Percentiles rank a stretch among this genome's conserved stretches.
phyloP scores from a whole-genome alignment of 768 basidiomycete genomes.

The Pilatotrama ljubarskyi region DNA sequence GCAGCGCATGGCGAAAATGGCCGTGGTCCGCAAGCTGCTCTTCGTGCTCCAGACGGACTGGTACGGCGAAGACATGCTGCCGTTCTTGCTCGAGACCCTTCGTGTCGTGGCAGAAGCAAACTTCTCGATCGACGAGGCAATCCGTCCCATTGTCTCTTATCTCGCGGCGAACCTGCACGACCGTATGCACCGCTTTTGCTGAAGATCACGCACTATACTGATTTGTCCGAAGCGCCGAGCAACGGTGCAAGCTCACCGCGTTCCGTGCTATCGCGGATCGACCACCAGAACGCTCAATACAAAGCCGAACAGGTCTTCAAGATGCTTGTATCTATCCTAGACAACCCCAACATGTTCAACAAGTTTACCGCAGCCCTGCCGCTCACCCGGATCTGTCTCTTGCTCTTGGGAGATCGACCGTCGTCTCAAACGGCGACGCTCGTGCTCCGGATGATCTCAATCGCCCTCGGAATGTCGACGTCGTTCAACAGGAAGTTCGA shows the following conservation, averaged over 20 bases:
- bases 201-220: no score
- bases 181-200: constrained; percentile 45
- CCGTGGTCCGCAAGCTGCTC: constrained; percentile 72
- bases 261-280: constrained; percentile 58
- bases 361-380: constrained; percentile 78
- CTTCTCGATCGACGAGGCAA: constrained; percentile 71
- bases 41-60: constrained; percentile 80
- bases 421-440: constrained; percentile 56
- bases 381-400: constrained; percentile 71
- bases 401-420: constrained; percentile 80
- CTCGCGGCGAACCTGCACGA: constrained; percentile 77
- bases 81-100: constrained; percentile 59
- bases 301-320: constrained; percentile 71
- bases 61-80: constrained; percentile 57
- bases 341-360: constrained; percentile 47
- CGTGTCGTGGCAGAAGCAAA: constrained; percentile 59
- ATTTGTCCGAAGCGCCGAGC: no score
- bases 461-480: constrained; percentile 53
- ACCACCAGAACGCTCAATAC: constrained; percentile 47
- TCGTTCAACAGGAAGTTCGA: constrained; percentile 84
- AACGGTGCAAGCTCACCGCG: constrained; percentile 41
- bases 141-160: constrained; percentile 87
- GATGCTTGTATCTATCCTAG: constrained; percentile 61
- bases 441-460: constrained; percentile 58
- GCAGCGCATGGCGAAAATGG: constrained; percentile 70